Evolutionary conservation across 2,329 filamentous ascomycete species (phyloP).

Genomic region (Ciborinia camelliae): DNA sequence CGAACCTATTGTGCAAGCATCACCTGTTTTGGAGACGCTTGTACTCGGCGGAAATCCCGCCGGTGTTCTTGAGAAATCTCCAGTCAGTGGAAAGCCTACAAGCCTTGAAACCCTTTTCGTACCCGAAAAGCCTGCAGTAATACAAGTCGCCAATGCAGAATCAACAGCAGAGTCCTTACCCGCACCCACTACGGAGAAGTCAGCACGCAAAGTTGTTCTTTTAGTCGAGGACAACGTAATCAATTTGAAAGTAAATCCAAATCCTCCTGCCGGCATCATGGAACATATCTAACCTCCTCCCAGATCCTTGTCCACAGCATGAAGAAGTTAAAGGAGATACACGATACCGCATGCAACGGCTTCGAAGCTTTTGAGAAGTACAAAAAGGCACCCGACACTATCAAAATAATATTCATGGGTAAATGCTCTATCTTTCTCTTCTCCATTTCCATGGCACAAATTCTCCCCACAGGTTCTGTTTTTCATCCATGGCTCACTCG

Average conservation of each 20-base stretch:
- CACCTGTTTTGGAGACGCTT: neutral
- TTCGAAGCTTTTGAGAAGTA: conserved; percentile 44
- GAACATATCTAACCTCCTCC: neutral
- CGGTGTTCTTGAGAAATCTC: neutral
- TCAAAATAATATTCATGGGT: conserved; percentile 39
- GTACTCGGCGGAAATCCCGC: too few species aligned
- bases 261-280: neutral
- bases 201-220: conserved; percentile 29
- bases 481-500: neutral
- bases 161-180: neutral
- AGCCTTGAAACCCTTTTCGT: too few species aligned
- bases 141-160: neutral
- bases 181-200: neutral
- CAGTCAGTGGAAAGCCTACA: neutral
- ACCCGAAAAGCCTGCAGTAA: neutral
- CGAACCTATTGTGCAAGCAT: accelerated
- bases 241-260: conserved; percentile 35
- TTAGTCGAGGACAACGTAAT: conserved; percentile 43
- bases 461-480: neutral
- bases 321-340: conserved; percentile 28
- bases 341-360: conserved; percentile 43
- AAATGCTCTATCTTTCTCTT: conserved; percentile 1
- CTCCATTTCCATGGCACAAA: neutral
- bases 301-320: conserved; percentile 31
- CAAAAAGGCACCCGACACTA: conserved; percentile 17